Evolutionary conservation across 176 grass and related monocot genomes (phyloP), one percentile per base, ranked within the genome.

Genomic region (Neostapfia colusana): DNA sequence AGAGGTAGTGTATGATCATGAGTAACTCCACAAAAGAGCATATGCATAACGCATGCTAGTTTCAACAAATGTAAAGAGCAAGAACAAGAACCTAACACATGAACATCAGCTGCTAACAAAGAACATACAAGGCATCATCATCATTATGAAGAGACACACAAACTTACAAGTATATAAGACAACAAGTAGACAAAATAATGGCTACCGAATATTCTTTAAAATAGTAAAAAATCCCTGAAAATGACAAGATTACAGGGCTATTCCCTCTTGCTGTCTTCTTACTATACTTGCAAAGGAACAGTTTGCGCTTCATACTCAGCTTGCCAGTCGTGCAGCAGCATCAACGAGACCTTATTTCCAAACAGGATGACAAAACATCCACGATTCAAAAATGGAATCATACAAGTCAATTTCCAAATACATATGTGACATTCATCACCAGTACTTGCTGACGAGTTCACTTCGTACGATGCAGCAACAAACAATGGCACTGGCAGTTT

Each of bases 401-500:
- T 39, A 61, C 38, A 48, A 74, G 23, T 67, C 38, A 48, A 74
- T 34, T 67, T 73, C 55, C 14, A 68, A 25, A 3, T 17, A 80
- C 48, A 31, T 23, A 28, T 18, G 8, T 25, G 21, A 1, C 21
- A 59, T 75, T 61, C 70, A 74, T 31, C 42, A 48, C 67, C 49
- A 58, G 18, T 72, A 57, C 45, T 56, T 50, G 15, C 26, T 77
- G 38, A 71, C 11, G 38, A 65, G 39, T 49, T 77, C 58, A 58
- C 28, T 66, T n/a, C 26, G 49, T 60, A 73, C 76, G 46, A 77
- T 46, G 12, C 37, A 88, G 74, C 13, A 51, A 70, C 56, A 18
- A 79, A 82, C 59, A 79, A n/a, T 27, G 3, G 63, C 27, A n/a
- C 10, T 42, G 10, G 66, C 83, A 43, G 7, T 64, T 76, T 46